Conservation (phyloP, 495 filamentous ascomycete species). For the Daldinia bambusicola region DNA sequence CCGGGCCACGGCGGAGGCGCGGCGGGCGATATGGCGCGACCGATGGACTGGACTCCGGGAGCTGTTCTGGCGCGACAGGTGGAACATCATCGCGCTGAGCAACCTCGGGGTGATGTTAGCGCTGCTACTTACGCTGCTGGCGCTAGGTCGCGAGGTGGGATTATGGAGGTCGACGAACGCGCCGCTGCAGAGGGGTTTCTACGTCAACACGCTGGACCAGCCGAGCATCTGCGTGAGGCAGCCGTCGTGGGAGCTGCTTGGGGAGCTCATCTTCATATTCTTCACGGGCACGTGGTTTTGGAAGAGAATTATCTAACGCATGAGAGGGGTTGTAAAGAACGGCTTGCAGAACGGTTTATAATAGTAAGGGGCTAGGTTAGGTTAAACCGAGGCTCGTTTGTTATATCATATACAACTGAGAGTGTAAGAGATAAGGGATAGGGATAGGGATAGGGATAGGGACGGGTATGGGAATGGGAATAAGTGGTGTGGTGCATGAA, state of each 20-base stretch:
- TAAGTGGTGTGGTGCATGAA: too few species aligned
- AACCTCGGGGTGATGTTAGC: neutral
- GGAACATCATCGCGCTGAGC: neutral
- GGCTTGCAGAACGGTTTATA: too few species aligned
- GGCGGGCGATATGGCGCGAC: neutral
- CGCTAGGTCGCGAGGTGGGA: slow-evolving; percentile 24
- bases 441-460: too few species aligned
- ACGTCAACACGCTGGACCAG: neutral
- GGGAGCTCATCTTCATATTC: slow-evolving; percentile 2
- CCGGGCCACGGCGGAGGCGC: neutral
- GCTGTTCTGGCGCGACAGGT: neutral
- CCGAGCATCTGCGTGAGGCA: slow-evolving; percentile 1
- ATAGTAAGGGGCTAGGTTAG: too few species aligned
- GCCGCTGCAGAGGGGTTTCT: slow-evolving; percentile 22
- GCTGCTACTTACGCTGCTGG: slow-evolving; percentile 4
- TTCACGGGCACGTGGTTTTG: neutral
- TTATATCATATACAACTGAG: too few species aligned
- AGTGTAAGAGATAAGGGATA: too few species aligned
- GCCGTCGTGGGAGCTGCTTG: slow-evolving; percentile 26
- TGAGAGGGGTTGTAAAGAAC: too few species aligned
- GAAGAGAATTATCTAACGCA: too few species aligned
- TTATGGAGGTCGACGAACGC: slow-evolving; percentile 28
- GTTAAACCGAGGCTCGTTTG: too few species aligned
- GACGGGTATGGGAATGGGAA: too few species aligned
- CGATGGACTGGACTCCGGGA: neutral